Conservation (phyloP, 805 yeast species). For the Hanseniaspora thailandica region DNA sequence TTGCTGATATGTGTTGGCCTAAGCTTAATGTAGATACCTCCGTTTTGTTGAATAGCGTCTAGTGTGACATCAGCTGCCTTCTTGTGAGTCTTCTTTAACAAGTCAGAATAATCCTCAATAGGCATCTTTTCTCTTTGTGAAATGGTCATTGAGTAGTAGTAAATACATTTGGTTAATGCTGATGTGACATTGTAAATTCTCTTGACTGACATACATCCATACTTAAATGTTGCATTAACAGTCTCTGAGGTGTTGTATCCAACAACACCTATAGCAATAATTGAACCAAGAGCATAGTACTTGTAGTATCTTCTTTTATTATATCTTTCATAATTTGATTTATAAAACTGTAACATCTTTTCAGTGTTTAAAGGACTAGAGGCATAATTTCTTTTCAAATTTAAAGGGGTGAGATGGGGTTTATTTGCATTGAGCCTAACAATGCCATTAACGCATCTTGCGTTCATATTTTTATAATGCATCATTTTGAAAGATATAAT, state of each 20-base stretch:
- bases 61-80: constrained; percentile 70
- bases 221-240: constrained; percentile 4
- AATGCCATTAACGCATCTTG: neutral
- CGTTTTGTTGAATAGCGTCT: constrained; percentile 68
- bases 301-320: constrained; percentile 14
- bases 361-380: neutral
- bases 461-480: neutral
- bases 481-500: neutral
- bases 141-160: constrained; percentile 44
- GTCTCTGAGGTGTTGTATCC: constrained; percentile 23
- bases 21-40: constrained; percentile 84
- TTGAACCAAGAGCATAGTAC: constrained; percentile 51
- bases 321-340: constrained; percentile 5
- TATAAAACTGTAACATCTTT: constrained; percentile 5
- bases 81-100: constrained; percentile 55
- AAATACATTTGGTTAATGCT: constrained; percentile 66
- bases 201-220: constrained; percentile 23
- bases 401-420: neutral
- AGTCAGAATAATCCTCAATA: constrained; percentile 39
- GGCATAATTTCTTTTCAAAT: neutral
- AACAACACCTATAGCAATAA: constrained; percentile 28
- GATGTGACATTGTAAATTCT: constrained; percentile 52
- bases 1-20: constrained; percentile 88
- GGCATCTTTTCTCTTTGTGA: constrained; percentile 30
- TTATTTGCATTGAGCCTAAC: neutral